A percentile compares a stretch with the other conserved stretches of the same genome.
Evolutionary conservation across 345 rosid genomes (phyloP).

Genomic region (Anacardium occidentale): DNA sequence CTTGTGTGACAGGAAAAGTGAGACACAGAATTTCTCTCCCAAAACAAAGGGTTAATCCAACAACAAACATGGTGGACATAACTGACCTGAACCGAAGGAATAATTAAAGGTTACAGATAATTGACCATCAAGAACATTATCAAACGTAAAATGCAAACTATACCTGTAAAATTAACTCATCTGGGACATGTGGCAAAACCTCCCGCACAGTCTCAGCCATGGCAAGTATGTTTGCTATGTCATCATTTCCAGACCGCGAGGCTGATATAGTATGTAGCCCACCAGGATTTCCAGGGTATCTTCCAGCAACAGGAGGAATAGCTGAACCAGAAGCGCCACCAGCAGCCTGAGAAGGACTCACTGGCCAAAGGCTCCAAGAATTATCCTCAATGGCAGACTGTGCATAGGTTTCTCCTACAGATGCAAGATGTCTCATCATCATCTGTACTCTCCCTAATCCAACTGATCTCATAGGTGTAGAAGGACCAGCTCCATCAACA

Average conservation of each 20-base stretch:
- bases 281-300: conserved; percentile 51
- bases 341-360: conserved; percentile 63
- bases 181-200: conserved; percentile 92
- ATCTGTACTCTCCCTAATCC: conserved; percentile 89
- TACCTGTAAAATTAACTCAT: conserved; percentile 91
- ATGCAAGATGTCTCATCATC: conserved; percentile 99
- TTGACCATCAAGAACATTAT: not conserved
- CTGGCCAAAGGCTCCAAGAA: conserved; percentile 91
- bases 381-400: conserved; percentile 86
- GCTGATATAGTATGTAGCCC: conserved; percentile 63
- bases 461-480: conserved; percentile 70
- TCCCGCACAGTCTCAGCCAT: conserved; percentile 97
- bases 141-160: conserved; percentile 4
- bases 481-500: conserved; percentile 89
- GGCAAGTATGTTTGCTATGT: conserved; percentile 69
- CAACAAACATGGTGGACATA: not conserved
- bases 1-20: not conserved
- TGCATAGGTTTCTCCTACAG: conserved; percentile 90
- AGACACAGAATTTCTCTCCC: not conserved
- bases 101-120: not conserved
- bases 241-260: conserved; percentile 48
- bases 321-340: conserved; percentile 64
- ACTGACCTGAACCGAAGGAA: not conserved
- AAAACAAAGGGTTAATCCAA: not conserved
- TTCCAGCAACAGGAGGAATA: conserved; percentile 45